These are phyloP conservation scores for Cnidoscolus chayamansa DNA, from an alignment of 441 rosid genomes.

Conservation along the genomic window DNA sequence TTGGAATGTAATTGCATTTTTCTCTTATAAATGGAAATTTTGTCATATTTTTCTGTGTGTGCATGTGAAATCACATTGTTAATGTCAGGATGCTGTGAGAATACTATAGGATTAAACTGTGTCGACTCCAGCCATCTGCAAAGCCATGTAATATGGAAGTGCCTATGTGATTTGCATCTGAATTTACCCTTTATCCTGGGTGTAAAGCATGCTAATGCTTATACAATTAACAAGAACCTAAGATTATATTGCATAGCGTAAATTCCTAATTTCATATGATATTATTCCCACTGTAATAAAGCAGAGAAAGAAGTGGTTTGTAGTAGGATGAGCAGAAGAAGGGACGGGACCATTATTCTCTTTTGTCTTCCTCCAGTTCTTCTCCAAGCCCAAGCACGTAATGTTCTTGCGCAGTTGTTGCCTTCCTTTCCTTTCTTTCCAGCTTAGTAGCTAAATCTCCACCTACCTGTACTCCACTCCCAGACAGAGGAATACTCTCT, in stretches of 20 bases:
- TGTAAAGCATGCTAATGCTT: too few species aligned
- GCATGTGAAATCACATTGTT: too few species aligned
- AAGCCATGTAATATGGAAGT: background rate
- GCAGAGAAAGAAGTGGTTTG: background rate
- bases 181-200: too few species aligned
- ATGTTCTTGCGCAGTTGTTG: background rate
- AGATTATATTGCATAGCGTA: background rate
- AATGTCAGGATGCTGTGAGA: too few species aligned
- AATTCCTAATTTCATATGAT: background rate
- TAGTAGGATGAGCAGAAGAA: background rate
- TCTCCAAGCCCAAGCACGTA: background rate
- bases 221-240: background rate
- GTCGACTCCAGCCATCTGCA: background rate
- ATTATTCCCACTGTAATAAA: background rate
- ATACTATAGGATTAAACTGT: too few species aligned
- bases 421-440: conserved; percentile 11
- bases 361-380: background rate
- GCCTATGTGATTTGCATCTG: background rate
- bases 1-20: background rate
- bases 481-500: conserved; percentile 6
- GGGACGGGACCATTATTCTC: background rate
- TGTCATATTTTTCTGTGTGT: background rate
- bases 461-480: background rate
- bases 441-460: conserved; percentile 13
- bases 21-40: background rate